Evolutionary conservation across 768 basidiomycete species (phyloP).

Genomic region (Rhodotorula paludigena): DNA sequence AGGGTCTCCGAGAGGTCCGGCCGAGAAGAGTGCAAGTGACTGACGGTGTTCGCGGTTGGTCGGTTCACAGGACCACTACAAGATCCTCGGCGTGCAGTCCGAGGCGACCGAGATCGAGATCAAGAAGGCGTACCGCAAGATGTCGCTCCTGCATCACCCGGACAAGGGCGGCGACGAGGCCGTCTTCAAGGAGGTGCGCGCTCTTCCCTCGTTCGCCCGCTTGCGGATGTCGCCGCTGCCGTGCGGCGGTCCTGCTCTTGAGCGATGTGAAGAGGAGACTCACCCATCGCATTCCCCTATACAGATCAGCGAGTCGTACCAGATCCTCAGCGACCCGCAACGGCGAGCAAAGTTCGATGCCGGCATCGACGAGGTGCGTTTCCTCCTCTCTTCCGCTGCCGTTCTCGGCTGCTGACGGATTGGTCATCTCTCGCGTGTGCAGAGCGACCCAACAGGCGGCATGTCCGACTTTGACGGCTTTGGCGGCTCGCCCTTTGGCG

Average conservation of each 20-base stretch:
- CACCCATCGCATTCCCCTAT: neutral
- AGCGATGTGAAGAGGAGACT: neutral
- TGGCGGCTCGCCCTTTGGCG: conserved; percentile 23
- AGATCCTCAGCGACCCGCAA: conserved; percentile 70
- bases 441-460: conserved; percentile 17
- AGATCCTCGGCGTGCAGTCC: conserved; percentile 48
- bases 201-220: neutral
- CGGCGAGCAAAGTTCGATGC: conserved; percentile 38
- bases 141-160: conserved; percentile 40
- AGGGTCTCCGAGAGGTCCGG: no score
- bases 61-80: conserved; percentile 36
- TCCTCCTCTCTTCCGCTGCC: no score
- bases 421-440: neutral
- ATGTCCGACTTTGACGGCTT: conserved; percentile 21
- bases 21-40: no score
- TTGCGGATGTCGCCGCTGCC: neutral
- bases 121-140: conserved; percentile 80
- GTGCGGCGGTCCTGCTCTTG: neutral
- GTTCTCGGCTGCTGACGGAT: neutral
- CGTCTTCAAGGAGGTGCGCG: conserved; percentile 68
- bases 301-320: conserved; percentile 72
- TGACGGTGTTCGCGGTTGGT: no score
- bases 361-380: conserved; percentile 39
- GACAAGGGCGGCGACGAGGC: conserved; percentile 86
- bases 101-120: conserved; percentile 41